Evolutionary conservation across 1,139 yeast genomes (phyloP), one percentile per base, ranked within the genome.

Genomic region (Protomyces macrosporus): DNA sequence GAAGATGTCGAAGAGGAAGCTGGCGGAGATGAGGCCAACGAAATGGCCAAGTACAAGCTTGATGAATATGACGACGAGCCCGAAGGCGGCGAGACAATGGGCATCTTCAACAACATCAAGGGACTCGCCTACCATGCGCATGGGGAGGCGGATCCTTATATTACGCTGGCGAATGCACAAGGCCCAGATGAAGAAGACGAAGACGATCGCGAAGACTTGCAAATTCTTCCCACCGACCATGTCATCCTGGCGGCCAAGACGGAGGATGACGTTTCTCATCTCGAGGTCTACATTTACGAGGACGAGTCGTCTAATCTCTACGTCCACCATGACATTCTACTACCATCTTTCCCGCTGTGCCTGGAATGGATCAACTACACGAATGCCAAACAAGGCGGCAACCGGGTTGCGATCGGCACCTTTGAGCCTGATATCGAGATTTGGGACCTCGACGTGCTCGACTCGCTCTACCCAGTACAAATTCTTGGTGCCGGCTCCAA

Each of bases 401-500:
- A 90, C 74, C 90, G 88, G 75, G 98, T 96, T 1, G 98, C 98
- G 12, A 81, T 93, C 68, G 98, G 98, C 73, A 89, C 98, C 0
- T 91, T 93, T 75, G 98, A 93, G 71, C 98, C 98, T 48, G 95
- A 88, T 73, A 93, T 93, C 75, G 99, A 93, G 76, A 81, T 93
- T 67, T 95, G 98, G 98, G 90, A 93, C 76, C 79, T 93, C 71
- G 98, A 93, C 75, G 86, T 87, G 68, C 81, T 91, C 53, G 98
- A 95, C 72, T 89, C 90, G 72, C 95, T 96, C 35, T 93, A 89
- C 81, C 99, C 99, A 16, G 96, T 90, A 72, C 81, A 88, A 71
- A 90, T 95, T 66, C 80, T 93, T 67, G 98, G 98, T 4, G 67
- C 69, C 33, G 69, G 71, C 73, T 67, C 75, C 70, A 70, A 71